These are phyloP conservation scores for Santalum album DNA, from an alignment of 164 flowering plant species.

Conservation along the genomic window DNA sequence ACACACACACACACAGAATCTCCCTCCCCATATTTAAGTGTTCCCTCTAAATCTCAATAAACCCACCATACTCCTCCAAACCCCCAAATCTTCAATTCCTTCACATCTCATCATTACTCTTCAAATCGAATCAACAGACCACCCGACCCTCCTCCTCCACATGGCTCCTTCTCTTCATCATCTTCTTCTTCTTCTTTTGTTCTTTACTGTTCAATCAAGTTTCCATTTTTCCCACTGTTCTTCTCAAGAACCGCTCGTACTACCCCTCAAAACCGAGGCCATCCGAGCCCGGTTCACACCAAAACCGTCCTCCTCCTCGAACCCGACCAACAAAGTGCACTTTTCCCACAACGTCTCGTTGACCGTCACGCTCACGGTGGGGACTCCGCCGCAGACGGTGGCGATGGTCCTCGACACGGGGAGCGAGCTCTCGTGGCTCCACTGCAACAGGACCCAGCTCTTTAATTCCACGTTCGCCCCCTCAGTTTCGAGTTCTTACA, in stretches of 20 bases:
- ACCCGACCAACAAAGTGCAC: background rate
- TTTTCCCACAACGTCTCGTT: constrained; percentile 1
- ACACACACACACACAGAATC: background rate
- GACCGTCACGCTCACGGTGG: background rate
- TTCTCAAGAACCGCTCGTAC: background rate
- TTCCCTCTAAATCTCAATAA: background rate
- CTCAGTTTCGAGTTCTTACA: background rate
- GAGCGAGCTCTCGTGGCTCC: constrained; percentile 3
- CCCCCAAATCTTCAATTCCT: no score
- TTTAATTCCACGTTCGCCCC: background rate
- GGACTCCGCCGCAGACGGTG: background rate
- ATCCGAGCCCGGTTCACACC: no score
- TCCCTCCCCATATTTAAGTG: background rate
- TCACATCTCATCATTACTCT: no score
- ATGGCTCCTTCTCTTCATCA: background rate
- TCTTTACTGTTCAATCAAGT: background rate
- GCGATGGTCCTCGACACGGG: constrained; percentile 4
- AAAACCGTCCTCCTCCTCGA: background rate
- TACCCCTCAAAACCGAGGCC: background rate
- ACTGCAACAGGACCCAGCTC: background rate
- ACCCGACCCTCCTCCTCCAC: no score
- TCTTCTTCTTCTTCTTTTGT: background rate
- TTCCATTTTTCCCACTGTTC: background rate
- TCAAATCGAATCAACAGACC: no score
- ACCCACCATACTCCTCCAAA: no score